A percentile compares a stretch with the other conserved stretches of the same genome.
Evolutionary conservation across 371 early-diverging fungal species (phyloP).

Genomic region (Mucor piriformis): DNA sequence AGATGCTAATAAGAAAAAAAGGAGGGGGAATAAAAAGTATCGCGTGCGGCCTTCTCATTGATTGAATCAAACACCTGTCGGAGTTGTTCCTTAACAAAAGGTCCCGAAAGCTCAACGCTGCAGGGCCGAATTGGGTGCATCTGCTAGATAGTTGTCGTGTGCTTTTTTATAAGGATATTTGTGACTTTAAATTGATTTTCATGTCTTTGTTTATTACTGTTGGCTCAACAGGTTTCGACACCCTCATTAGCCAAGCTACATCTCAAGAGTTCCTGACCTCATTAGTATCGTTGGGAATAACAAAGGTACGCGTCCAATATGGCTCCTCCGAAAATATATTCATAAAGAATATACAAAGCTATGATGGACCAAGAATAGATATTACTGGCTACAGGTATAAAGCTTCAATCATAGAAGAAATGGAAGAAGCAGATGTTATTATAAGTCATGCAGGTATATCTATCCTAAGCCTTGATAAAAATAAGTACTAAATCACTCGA

Average conservation of each 20-base stretch:
- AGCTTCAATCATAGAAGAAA: slow-evolving; percentile 54
- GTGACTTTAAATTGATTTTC: no score
- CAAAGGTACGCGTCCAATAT: slow-evolving; percentile 74
- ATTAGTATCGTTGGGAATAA: slow-evolving; percentile 29
- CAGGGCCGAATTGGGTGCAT: no score
- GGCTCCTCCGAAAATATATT: slow-evolving; percentile 58
- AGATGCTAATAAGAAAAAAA: slow-evolving; percentile 5
- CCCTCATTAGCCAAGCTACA: slow-evolving; percentile 58
- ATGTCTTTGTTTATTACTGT: slow-evolving; percentile 79
- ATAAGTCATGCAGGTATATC: slow-evolving; percentile 76
- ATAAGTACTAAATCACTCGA: no score
- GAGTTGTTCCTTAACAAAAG: neutral
- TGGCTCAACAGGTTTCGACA: slow-evolving; percentile 89
- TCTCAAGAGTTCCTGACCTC: slow-evolving; percentile 49
- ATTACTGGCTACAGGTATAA: slow-evolving; percentile 69
- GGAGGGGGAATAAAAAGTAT: neutral
- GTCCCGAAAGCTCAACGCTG: neutral
- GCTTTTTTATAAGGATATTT: neutral
- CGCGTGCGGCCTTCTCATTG: slow-evolving; percentile 31
- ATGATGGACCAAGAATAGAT: slow-evolving; percentile 9
- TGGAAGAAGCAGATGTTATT: slow-evolving; percentile 62
- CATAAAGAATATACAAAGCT: slow-evolving; percentile 15
- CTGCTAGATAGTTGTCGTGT: no score
- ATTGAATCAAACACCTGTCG: slow-evolving; percentile 13
- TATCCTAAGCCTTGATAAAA: neutral